Conservation (phyloP, 495 filamentous ascomycete genomes). For the Lineolata rhizophorae region DNA sequence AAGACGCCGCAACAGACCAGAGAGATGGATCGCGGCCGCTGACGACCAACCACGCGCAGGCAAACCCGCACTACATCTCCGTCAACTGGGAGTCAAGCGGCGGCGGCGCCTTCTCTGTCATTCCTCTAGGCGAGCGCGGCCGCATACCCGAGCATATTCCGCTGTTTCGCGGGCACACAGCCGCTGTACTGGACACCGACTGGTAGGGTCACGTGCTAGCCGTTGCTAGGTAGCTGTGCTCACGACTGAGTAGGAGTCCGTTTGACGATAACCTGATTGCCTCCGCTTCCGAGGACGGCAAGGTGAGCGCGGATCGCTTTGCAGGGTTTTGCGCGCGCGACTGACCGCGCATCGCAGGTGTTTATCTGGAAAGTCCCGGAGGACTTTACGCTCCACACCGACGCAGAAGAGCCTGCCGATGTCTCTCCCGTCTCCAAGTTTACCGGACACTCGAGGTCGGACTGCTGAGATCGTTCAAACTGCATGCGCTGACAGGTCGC, state of each 20-base stretch:
- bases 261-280: conserved; percentile 87
- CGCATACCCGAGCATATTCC: conserved; percentile 83
- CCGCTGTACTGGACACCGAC: conserved; percentile 89
- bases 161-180: conserved; percentile 87
- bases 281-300: conserved; percentile 89
- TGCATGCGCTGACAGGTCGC: conserved; percentile 9
- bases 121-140: conserved; percentile 72
- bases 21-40: neutral
- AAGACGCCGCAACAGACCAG: conserved; percentile 6
- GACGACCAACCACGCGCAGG: conserved; percentile 29
- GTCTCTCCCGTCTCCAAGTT: conserved; percentile 63
- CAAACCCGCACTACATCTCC: conserved; percentile 82
- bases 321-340: conserved; percentile 1
- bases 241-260: conserved; percentile 42
- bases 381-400: conserved; percentile 60
- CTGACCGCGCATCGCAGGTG: conserved; percentile 25
- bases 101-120: conserved; percentile 91
- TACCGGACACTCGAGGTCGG: conserved; percentile 44
- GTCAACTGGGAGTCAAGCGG: conserved; percentile 98
- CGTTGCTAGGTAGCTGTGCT: conserved; percentile 10
- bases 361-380: conserved; percentile 92
- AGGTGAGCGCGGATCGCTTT: conserved; percentile 24
- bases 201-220: conserved; percentile 41
- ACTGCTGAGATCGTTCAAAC: neutral
- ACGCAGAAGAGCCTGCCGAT: conserved; percentile 63